Evolutionary conservation across 2,329 filamentous ascomycete genomes (phyloP).

Genomic region (Stagonosporopsis cucurbitacearum): DNA sequence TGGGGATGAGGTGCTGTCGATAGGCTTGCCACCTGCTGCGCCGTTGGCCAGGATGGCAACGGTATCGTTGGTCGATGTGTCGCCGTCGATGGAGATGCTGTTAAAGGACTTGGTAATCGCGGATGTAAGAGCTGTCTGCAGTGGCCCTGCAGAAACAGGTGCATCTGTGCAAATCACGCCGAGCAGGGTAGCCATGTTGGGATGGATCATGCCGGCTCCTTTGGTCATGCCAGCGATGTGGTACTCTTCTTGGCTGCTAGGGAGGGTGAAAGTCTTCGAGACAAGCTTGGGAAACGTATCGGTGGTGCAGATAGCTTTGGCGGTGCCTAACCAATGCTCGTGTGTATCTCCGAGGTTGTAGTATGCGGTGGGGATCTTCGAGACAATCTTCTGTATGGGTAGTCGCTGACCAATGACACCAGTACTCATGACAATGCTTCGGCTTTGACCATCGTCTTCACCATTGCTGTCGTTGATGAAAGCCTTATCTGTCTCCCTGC

Average conservation of each 20-base stretch:
- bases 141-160: constrained; percentile 71
- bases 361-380: constrained; percentile 79
- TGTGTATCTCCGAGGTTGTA: constrained; percentile 75
- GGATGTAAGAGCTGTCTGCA: constrained; percentile 73
- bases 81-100: constrained; percentile 94
- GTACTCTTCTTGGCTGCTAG: constrained; percentile 80
- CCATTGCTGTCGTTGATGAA: constrained; percentile 49
- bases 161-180: constrained; percentile 92
- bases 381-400: constrained; percentile 87
- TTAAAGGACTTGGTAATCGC: constrained; percentile 90
- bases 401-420: constrained; percentile 95
- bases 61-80: constrained; percentile 97
- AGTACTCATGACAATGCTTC: constrained; percentile 96
- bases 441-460: constrained; percentile 55
- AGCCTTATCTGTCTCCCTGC: constrained; percentile 73
- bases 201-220: constrained; percentile 98
- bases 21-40: constrained; percentile 75
- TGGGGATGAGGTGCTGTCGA: constrained; percentile 60
- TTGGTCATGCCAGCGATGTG: constrained; percentile 94
- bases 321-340: constrained; percentile 84
- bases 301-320: constrained; percentile 94
- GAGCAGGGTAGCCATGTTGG: constrained; percentile 96
- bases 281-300: constrained; percentile 98
- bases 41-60: constrained; percentile 95
- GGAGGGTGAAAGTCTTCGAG: constrained; percentile 82